phyloP scores from a whole-genome alignment of 108 stramenopile genomes.

The Chaetoceros muelleri region DNA sequence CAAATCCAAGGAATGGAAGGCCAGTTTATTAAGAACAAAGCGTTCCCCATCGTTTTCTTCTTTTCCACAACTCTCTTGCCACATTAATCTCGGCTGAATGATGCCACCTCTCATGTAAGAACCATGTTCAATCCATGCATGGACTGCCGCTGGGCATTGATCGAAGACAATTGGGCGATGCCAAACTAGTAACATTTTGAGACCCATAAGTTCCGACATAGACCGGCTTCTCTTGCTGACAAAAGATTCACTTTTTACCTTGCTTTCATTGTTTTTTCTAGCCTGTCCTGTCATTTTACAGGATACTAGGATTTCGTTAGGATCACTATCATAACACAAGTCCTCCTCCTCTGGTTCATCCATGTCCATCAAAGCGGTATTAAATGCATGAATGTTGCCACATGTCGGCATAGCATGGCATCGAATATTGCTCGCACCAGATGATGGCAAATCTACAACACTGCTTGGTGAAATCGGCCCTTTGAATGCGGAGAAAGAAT shows the following conservation, averaged over 20 bases:
- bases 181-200: slow-evolving; percentile 14
- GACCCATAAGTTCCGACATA: background rate
- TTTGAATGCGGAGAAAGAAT: background rate
- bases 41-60: background rate
- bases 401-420: background rate
- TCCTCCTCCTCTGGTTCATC: background rate
- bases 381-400: background rate
- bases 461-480: background rate
- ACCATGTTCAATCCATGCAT: slow-evolving; percentile 44
- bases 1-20: slow-evolving; percentile 20
- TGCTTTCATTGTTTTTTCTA: background rate
- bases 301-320: background rate
- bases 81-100: slow-evolving; percentile 34
- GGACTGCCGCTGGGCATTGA: slow-evolving; percentile 13
- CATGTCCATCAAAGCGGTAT: background rate
- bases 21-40: background rate
- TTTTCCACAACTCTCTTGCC: slow-evolving; percentile 6
- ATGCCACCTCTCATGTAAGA: slow-evolving; percentile 14
- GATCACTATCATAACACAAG: background rate
- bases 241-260: too few species aligned
- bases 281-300: background rate
- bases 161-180: slow-evolving; percentile 4
- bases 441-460: background rate
- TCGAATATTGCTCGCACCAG: too few species aligned
- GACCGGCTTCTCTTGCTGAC: background rate